These are phyloP conservation scores for Penicillium angulare DNA, from an alignment of 495 filamentous ascomycete genomes.

Conservation along the genomic window DNA sequence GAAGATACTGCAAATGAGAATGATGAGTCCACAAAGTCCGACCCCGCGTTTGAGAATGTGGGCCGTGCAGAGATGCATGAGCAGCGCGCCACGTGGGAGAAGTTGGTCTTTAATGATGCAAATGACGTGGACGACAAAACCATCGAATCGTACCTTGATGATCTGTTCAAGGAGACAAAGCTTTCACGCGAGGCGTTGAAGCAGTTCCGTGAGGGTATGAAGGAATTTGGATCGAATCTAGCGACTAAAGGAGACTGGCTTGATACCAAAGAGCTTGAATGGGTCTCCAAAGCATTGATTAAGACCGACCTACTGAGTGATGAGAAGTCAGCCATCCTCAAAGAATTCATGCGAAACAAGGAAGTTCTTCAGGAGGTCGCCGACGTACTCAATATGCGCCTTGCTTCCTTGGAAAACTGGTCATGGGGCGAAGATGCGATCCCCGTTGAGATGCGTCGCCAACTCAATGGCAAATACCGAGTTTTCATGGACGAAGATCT, in stretches of 20 bases:
- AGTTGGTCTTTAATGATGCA: slow-evolving; percentile 53
- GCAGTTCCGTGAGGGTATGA: slow-evolving; percentile 40
- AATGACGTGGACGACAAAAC: slow-evolving; percentile 41
- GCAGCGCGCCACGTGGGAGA: slow-evolving; percentile 55
- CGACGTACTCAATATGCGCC: slow-evolving; percentile 68
- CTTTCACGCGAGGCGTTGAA: slow-evolving; percentile 43
- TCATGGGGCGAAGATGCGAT: slow-evolving; percentile 55
- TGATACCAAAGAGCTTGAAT: too few species aligned
- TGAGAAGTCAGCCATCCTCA: slow-evolving; percentile 56
- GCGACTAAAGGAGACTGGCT: too few species aligned
- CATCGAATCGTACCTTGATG: slow-evolving; percentile 50
- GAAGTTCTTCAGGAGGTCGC: slow-evolving; percentile 58
- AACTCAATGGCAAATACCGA: slow-evolving; percentile 60
- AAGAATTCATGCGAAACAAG: slow-evolving; percentile 57
- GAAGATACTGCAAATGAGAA: slow-evolving; percentile 22
- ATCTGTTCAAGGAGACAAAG: slow-evolving; percentile 46
- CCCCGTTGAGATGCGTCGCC: slow-evolving; percentile 57
- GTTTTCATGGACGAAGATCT: slow-evolving; percentile 68
- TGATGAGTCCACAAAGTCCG: slow-evolving; percentile 4
- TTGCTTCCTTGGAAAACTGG: slow-evolving; percentile 58
- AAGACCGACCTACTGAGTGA: slow-evolving; percentile 56
- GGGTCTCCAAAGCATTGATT: slow-evolving; percentile 54
- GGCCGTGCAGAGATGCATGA: slow-evolving; percentile 51
- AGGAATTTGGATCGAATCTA: slow-evolving; percentile 48
- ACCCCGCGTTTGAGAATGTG: slow-evolving; percentile 31